Percentiles rank a stretch among this genome's conserved stretches.
Conservation (phyloP, 2,329 filamentous ascomycete genomes). For the Aspergillus melleus region DNA sequence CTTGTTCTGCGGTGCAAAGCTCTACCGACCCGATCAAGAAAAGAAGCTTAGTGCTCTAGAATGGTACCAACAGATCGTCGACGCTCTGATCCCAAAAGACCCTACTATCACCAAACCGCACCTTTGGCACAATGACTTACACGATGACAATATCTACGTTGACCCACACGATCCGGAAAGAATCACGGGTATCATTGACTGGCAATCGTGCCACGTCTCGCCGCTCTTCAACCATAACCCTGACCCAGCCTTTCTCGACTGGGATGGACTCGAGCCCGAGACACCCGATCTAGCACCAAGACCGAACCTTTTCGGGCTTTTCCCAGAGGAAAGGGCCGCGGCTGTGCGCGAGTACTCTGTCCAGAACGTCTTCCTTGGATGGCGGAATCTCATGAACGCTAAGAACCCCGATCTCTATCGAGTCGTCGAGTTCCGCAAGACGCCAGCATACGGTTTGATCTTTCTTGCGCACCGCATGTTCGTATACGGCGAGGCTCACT, state of each 20-base stretch:
- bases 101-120: slow-evolving; percentile 19
- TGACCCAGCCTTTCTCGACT: slow-evolving; percentile 29
- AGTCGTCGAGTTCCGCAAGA: slow-evolving; percentile 25
- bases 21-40: slow-evolving; percentile 24
- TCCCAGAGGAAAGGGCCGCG: slow-evolving; percentile 21
- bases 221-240: slow-evolving; percentile 30
- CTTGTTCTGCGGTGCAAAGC: slow-evolving; percentile 30
- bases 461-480: slow-evolving; percentile 33
- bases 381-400: slow-evolving; percentile 29
- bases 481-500: slow-evolving; percentile 33
- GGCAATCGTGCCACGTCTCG: slow-evolving; percentile 31
- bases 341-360: slow-evolving; percentile 27
- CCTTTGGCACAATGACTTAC: slow-evolving; percentile 33
- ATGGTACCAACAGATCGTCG: slow-evolving; percentile 25
- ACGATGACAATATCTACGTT: slow-evolving; percentile 34
- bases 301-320: slow-evolving; percentile 26
- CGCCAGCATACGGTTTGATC: slow-evolving; percentile 26
- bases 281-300: slow-evolving; percentile 24
- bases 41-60: slow-evolving; percentile 27
- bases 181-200: slow-evolving; percentile 34
- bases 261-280: slow-evolving; percentile 28
- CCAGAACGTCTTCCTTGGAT: slow-evolving; percentile 26
- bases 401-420: slow-evolving; percentile 28
- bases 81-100: slow-evolving; percentile 26
- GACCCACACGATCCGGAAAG: slow-evolving; percentile 27